Percentiles rank a stretch among this genome's conserved stretches.
phyloP scores from a whole-genome alignment of 352 stramenopile species.

The Phytophthora palmivora region DNA sequence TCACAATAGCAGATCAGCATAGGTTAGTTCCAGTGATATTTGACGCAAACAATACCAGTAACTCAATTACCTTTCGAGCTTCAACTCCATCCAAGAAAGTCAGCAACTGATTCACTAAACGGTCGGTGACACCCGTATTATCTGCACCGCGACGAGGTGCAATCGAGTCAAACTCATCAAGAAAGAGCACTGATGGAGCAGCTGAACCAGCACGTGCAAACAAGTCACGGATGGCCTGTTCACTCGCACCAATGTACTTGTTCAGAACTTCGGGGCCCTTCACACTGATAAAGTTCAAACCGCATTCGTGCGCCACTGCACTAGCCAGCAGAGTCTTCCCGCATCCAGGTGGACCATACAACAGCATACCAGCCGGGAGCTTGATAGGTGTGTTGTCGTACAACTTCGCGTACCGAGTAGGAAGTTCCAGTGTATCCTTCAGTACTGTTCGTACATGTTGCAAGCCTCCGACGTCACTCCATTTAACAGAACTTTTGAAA shows the following conservation, averaged over 20 bases:
- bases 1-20: background rate
- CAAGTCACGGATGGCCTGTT: constrained; percentile 90
- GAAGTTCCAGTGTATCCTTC: constrained; percentile 91
- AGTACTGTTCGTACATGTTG: constrained; percentile 81
- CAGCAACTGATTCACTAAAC: constrained; percentile 98
- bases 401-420: constrained; percentile 78
- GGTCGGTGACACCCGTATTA: constrained; percentile 96
- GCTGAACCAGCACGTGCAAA: constrained; percentile 81
- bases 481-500: constrained; percentile 89
- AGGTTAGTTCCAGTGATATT: constrained; percentile 3
- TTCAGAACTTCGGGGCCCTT: constrained; percentile 91
- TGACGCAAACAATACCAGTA: background rate
- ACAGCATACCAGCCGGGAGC: constrained; percentile 83
- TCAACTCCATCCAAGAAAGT: constrained; percentile 98
- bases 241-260: constrained; percentile 92
- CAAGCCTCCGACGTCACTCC: constrained; percentile 89
- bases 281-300: constrained; percentile 92
- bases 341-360: constrained; percentile 93
- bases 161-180: constrained; percentile 96
- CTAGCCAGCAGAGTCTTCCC: constrained; percentile 91
- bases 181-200: constrained; percentile 82
- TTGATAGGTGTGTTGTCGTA: constrained; percentile 88
- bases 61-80: constrained; percentile 63
- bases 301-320: constrained; percentile 87
- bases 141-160: constrained; percentile 93